Base-by-base conservation (phyloP, 192 early-diverging fungal genomes). In the Coemansia asiatica region DNA sequence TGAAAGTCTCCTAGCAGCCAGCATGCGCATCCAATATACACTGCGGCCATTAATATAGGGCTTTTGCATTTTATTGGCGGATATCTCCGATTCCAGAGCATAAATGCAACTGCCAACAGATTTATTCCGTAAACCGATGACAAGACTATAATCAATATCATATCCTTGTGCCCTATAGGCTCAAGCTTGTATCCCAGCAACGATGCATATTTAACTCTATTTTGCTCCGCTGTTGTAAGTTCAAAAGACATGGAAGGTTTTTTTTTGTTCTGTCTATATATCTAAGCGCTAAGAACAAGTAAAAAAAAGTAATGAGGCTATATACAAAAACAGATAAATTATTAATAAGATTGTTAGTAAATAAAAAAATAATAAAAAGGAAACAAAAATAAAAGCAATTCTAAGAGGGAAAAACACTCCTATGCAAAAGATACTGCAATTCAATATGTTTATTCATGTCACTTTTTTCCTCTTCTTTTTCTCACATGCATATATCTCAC, bases 1-100 rank as follows among this genome's bases (percentile, higher is more conserved):
- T 83, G 72, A 6, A 74, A 19, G 60, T 83, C 81, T 38, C 81
- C 81, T 18, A 83, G 21, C 51, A 74, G 74, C 81, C 81, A 83
- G 46, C 63, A 78, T 6, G 74, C 58, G 38, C 75, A 70, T 4
- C 68, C 65, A 0, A 68, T 25, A 6, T 60, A 61, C 0, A 71
- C 72, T 0, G 57, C 53, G 0, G 64, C 75, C 75, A 83, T 77
- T n/a, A 83, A 36, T 1, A 65, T 6, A 1, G 75, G 75, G 56
- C 63, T 61, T 33, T 83, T 83, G 28, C 68, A 68, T 48, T 83
- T 83, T 9, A 83, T 38, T 7, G 81, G 75, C 46, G 81, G 72
- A 28, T 77, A 83, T 15, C 49, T 40, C 16, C 75, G 75, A 53
- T 83, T 75, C 47, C 56, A 63, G 2, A 83, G 57, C 53, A 83